Evolutionary conservation across 148 eudicot species (phyloP).

Genomic region (Selenicereus undatus): DNA sequence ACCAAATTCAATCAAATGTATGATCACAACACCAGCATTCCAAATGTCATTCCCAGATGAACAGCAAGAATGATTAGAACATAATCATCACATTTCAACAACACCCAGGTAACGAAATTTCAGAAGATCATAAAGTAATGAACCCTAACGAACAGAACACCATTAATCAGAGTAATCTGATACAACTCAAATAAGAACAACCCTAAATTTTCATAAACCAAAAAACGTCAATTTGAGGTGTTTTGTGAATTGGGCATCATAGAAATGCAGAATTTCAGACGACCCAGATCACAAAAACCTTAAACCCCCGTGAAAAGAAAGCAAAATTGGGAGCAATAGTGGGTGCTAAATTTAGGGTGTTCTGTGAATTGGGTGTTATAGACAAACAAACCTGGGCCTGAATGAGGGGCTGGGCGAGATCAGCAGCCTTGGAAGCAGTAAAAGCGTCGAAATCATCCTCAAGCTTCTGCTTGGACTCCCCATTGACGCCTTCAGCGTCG

Average conservation of each 20-base stretch:
- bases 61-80: neutral
- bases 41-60: too few relatives aligned
- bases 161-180: neutral
- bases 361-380: neutral
- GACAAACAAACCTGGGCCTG: constrained; percentile 28
- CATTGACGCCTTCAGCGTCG: neutral
- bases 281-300: neutral
- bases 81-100: constrained; percentile 3
- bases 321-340: too few relatives aligned
- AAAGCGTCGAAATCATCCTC: constrained; percentile 49
- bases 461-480: constrained; percentile 27
- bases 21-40: neutral
- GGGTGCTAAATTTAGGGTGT: neutral
- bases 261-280: neutral
- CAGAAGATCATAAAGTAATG: neutral
- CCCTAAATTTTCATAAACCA: neutral
- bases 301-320: neutral
- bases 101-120: neutral
- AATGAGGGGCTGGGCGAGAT: constrained; percentile 43
- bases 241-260: neutral
- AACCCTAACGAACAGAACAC: neutral
- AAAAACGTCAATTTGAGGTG: neutral
- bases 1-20: neutral
- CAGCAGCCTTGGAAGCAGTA: constrained; percentile 38
- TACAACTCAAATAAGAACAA: neutral